These are phyloP conservation scores for Claviceps cyperi DNA, from an alignment of 2,329 filamentous ascomycete species.

Conservation along the genomic window DNA sequence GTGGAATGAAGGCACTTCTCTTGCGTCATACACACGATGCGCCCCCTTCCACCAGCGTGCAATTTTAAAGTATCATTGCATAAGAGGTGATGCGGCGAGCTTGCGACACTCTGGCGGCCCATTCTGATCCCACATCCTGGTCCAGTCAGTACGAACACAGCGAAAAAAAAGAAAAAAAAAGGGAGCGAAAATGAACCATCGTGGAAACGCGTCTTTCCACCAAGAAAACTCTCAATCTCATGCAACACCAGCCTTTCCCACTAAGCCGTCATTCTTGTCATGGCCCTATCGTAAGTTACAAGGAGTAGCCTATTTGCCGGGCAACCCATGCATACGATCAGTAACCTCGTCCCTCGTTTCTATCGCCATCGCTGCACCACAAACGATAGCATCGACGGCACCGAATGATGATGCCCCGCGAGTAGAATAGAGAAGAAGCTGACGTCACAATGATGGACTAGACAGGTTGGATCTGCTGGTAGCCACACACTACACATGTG, in stretches of 20 bases:
- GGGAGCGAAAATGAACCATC: too few relatives aligned
- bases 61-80: conserved; percentile 70
- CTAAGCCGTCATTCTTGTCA: background rate
- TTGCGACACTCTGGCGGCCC: conserved; percentile 6
- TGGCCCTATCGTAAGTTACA: background rate
- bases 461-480: background rate
- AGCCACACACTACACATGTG: too few relatives aligned
- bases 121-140: background rate
- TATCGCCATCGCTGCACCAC: too few relatives aligned
- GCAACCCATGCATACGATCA: too few relatives aligned
- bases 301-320: background rate
- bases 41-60: conserved; percentile 14
- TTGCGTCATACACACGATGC: too few relatives aligned
- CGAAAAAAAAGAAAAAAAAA: too few relatives aligned
- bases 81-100: conserved; percentile 31
- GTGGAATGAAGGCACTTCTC: too few relatives aligned
- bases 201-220: background rate
- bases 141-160: conserved; percentile 11
- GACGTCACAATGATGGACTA: background rate
- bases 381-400: too few relatives aligned
- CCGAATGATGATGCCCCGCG: too few relatives aligned
- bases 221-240: background rate
- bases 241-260: background rate
- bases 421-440: too few relatives aligned
- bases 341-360: too few relatives aligned